Base-by-base conservation (phyloP, 768 basidiomycete species). In the Lactarius vividus region DNA sequence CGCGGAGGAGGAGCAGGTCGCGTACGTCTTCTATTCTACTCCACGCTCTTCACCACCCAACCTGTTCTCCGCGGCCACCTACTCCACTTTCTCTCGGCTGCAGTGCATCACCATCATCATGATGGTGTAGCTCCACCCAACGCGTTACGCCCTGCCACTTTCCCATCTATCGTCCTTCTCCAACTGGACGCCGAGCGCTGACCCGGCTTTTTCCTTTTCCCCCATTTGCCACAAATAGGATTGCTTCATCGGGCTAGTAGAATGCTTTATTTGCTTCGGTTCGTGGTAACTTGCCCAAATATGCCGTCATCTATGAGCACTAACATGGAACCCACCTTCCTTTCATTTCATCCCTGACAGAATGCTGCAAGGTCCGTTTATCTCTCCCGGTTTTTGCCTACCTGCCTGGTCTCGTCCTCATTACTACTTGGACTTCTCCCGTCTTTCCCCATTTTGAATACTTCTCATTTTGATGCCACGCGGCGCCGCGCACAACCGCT, bases 231-330 rank as follows among this genome's bases (percentile, higher is more conserved):
- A 16, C 5, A 52, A 61, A 40, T 64, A 90, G 88, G 87, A 89
- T 73, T 90, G 88, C 74, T 83, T 88, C 77, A 61, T 91, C 31
- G 86, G 80, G 23, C 60, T 82, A 20, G 7, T 88, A 40, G 85
- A 80, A 33, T 89, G 87, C 73, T 91, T 89, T 82, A 70, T 91
- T 28, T 91, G 89, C 77, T 91, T 84, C 73, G 88, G 87, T 88
- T 68, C 46, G 46, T 49, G 4, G 11, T 2, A 2, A 35, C 26
- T 20, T 20, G 31, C 28, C 53, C 53, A 6, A 54, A 31, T 15
- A 16, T 28, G 23, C 49, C 49, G 16, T 29, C 11, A 26, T 23
- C 3, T 13, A 33, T 31, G 3, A 23, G 13, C 5, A 11, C 20
- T 6, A 13, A 42, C 3, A 10, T 3, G 44, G 23, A 39, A 29